phyloP scores from a whole-genome alignment of 257 asterid genomes.

The Primulina tabacum region DNA sequence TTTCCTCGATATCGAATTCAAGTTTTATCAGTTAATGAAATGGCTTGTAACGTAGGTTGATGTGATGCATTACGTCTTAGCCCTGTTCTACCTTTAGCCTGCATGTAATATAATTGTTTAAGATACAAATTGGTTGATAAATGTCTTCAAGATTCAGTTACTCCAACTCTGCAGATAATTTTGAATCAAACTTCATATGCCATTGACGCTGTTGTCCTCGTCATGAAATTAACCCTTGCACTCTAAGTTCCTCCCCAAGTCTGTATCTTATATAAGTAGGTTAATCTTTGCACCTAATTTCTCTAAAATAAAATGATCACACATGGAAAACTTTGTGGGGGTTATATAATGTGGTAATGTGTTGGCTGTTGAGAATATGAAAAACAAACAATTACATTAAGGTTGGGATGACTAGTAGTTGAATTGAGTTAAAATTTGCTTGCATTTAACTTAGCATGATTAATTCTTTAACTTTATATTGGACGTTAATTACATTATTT shows the following conservation, averaged over 20 bases:
- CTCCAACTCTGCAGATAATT: neutral
- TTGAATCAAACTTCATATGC: neutral
- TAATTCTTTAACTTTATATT: slow-evolving; percentile 19
- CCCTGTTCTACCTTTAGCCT: neutral
- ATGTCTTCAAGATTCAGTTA: neutral
- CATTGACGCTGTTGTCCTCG: neutral
- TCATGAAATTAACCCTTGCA: neutral
- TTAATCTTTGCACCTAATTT: slow-evolving; percentile 1
- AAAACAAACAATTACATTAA: slow-evolving; percentile 10
- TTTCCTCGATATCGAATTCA: neutral
- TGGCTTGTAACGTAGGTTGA: neutral
- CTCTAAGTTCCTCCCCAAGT: too few relatives aligned
- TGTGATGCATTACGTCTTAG: neutral
- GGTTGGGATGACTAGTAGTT: slow-evolving; percentile 1
- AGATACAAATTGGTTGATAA: neutral
- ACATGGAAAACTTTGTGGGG: neutral
- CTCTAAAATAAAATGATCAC: neutral
- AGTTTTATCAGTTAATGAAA: neutral
- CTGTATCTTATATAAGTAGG: neutral
- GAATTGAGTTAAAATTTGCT: slow-evolving; percentile 4
- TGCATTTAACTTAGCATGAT: slow-evolving; percentile 9
- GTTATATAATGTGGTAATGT: slow-evolving; percentile 2
- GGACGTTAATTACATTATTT: slow-evolving; percentile 15
- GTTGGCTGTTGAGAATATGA: neutral
- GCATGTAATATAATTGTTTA: neutral